Evolutionary conservation across 257 asterid genomes (phyloP).

Genomic region (Cruciata laevipes): DNA sequence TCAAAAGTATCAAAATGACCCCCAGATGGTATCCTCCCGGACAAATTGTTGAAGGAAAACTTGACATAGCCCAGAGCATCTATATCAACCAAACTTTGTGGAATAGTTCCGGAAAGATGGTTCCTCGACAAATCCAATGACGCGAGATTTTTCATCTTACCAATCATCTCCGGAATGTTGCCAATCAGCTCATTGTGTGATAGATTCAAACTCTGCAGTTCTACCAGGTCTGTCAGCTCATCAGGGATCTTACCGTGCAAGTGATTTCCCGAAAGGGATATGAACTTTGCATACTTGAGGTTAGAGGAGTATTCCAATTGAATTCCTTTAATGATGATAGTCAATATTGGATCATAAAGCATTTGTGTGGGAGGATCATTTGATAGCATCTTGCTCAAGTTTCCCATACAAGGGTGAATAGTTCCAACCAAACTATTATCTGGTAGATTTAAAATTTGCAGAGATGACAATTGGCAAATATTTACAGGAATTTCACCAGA

Average conservation of each 20-base stretch:
- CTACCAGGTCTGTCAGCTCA: constrained; percentile 1
- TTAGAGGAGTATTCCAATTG: not conserved
- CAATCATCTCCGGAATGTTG: constrained; percentile 19
- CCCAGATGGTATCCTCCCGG: constrained; percentile 25
- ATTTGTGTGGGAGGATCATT: not conserved
- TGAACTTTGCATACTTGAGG: not conserved
- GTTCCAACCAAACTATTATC: constrained; percentile 16
- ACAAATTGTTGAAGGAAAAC: constrained; percentile 24
- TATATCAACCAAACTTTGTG: constrained; percentile 19
- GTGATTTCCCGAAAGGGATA: constrained; percentile 7
- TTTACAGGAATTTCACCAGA: constrained; percentile 18
- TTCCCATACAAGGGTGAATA: constrained; percentile 19
- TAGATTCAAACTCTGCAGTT: constrained; percentile 1
- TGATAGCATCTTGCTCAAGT: constrained; percentile 5
- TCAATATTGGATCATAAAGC: not conserved
- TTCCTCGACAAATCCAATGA: constrained; percentile 27
- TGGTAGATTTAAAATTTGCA: constrained; percentile 26
- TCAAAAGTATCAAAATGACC: constrained; percentile 23
- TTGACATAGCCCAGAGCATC: constrained; percentile 23
- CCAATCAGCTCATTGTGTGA: not conserved
- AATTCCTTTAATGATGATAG: not conserved
- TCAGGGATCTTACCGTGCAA: constrained; percentile 6
- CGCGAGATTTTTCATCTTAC: constrained; percentile 19
- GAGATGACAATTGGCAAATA: constrained; percentile 15
- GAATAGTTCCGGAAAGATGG: constrained; percentile 21